Conservation (phyloP, 2,329 filamentous ascomycete genomes). For the Cercospora brassicicola region DNA sequence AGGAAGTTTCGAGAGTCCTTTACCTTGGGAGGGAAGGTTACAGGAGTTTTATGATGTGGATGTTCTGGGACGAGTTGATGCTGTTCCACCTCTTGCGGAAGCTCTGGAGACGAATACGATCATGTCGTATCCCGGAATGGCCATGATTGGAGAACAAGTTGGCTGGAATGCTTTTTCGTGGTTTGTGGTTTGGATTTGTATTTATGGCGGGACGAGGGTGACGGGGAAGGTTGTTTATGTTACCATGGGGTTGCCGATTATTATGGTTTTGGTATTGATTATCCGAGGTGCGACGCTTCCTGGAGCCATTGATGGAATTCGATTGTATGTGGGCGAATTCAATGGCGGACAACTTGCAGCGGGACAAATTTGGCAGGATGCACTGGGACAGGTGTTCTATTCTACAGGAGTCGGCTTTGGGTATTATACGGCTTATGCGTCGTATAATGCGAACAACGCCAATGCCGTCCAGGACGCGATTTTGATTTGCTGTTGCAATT, state of each 20-base stretch:
- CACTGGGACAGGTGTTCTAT: slow-evolving; percentile 55
- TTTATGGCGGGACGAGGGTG: slow-evolving; percentile 59
- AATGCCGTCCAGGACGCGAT: slow-evolving; percentile 60
- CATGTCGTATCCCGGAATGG: slow-evolving; percentile 50
- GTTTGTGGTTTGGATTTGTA: slow-evolving; percentile 61
- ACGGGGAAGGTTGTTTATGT: slow-evolving; percentile 63
- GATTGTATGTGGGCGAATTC: slow-evolving; percentile 53
- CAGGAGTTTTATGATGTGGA: slow-evolving; percentile 52
- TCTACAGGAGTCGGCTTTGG: slow-evolving; percentile 60
- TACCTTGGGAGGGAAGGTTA: slow-evolving; percentile 54
- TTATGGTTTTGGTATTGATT: slow-evolving; percentile 58
- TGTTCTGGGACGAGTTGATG: slow-evolving; percentile 52
- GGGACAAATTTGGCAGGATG: slow-evolving; percentile 60
- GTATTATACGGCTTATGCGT: slow-evolving; percentile 60
- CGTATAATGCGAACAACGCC: slow-evolving; percentile 57
- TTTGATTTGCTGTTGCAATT: slow-evolving; percentile 47
- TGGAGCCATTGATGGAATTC: slow-evolving; percentile 55
- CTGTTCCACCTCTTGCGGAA: slow-evolving; percentile 36
- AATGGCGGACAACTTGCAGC: slow-evolving; percentile 52
- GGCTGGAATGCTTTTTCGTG: slow-evolving; percentile 61
- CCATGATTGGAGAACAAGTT: slow-evolving; percentile 57
- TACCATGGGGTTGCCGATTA: slow-evolving; percentile 60
- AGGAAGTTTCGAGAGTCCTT: slow-evolving; percentile 54
- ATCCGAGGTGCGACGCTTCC: slow-evolving; percentile 57
- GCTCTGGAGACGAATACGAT: slow-evolving; percentile 47